These are phyloP conservation scores for Elsinoe fawcettii DNA, from an alignment of 2,329 filamentous ascomycete genomes.

Conservation along the genomic window DNA sequence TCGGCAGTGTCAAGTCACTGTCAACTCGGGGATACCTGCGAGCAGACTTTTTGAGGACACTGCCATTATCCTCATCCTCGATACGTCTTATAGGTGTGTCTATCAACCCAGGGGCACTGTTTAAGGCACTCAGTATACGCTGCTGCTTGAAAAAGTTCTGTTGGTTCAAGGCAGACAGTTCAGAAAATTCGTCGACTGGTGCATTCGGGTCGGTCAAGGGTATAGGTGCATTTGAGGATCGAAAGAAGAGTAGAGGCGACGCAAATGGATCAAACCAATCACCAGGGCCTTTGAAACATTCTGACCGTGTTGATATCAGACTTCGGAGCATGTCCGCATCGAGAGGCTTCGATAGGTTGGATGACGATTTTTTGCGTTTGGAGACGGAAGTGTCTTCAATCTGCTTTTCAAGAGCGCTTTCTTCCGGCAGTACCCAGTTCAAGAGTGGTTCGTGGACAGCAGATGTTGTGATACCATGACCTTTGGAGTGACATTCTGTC, in stretches of 20 bases:
- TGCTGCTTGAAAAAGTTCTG: conserved; percentile 26
- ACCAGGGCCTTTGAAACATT: conserved; percentile 36
- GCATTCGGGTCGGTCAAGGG: conserved; percentile 17
- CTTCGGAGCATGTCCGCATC: conserved; percentile 13
- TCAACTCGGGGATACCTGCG: conserved; percentile 37
- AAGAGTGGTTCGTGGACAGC: conserved; percentile 41
- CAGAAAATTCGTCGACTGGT: conserved; percentile 28
- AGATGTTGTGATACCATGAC: conserved; percentile 37
- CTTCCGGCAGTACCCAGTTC: conserved; percentile 40
- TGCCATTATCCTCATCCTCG: conserved; percentile 11
- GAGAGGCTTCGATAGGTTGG: conserved; percentile 6
- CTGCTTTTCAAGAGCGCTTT: conserved; percentile 9
- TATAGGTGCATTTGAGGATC: conserved; percentile 33
- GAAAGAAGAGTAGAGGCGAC: conserved; percentile 44
- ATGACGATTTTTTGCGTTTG: not conserved
- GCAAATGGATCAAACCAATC: conserved; percentile 44
- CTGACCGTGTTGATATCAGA: conserved; percentile 30
- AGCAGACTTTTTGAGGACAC: conserved; percentile 24
- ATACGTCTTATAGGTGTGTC: not conserved
- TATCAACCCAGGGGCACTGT: conserved; percentile 8
- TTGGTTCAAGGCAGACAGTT: conserved; percentile 24
- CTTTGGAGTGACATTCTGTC: conserved; percentile 40
- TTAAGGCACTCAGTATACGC: conserved; percentile 20
- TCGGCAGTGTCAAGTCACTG: conserved; percentile 34
- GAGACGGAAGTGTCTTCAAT: not conserved